phyloP scores from a whole-genome alignment of 225 moss, liverwort and hornwort species.

The Thuidium tamariscinum region DNA sequence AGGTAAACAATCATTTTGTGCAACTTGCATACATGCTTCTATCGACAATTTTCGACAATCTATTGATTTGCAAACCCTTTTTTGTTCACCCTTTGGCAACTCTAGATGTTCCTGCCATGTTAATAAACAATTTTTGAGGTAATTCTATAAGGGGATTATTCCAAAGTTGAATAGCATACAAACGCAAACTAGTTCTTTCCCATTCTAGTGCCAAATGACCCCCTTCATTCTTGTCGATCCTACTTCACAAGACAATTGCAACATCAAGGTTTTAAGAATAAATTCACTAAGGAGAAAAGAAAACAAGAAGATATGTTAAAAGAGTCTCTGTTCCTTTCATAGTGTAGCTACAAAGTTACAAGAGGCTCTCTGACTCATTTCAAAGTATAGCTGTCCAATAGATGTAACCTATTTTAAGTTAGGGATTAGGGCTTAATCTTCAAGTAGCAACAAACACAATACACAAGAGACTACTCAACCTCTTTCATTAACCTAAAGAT shows the following conservation, averaged over 20 bases:
- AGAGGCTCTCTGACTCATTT: not conserved
- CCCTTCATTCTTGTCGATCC: not conserved
- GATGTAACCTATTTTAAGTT: not conserved
- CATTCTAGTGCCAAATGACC: not conserved
- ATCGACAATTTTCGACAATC: conserved; percentile 78
- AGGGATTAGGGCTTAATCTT: not conserved
- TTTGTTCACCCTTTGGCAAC: conserved; percentile 53
- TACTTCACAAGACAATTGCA: not conserved
- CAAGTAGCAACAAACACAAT: not conserved
- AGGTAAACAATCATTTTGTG: conserved; percentile 85
- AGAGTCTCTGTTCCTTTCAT: not conserved
- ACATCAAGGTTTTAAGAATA: not conserved
- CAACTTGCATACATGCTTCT: conserved; percentile 86
- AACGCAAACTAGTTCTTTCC: not conserved
- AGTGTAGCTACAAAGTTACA: not conserved
- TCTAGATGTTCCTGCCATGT: conserved; percentile 69
- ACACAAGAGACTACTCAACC: not conserved
- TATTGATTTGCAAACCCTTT: conserved; percentile 53
- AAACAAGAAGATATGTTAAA: not conserved
- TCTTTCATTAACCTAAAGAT: not conserved
- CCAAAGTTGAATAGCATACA: not conserved
- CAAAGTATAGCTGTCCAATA: not conserved
- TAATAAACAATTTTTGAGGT: not conserved
- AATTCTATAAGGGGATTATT: not conserved
- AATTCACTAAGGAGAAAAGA: not conserved